Base-by-base conservation (phyloP, 163 green algal genomes). In the Botryococcus braunii region DNA sequence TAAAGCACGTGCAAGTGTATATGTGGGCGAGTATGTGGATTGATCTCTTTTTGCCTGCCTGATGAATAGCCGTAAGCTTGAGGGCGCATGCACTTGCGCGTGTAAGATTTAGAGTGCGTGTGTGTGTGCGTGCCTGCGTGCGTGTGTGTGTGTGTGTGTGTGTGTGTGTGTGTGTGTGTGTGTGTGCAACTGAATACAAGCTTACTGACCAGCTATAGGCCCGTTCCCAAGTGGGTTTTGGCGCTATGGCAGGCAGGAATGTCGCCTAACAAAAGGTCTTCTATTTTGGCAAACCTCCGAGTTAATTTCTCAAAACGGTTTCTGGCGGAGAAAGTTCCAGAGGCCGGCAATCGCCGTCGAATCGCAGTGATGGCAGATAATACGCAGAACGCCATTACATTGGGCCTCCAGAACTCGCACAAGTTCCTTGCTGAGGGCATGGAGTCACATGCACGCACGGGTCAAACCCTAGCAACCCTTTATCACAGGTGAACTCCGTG, bases 381-480 rank as follows among this genome's bases (percentile, higher is more conserved):
- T 5, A 63, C 56, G 23, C 29, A 35, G 29, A 35, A 63, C 4
- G 56, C 56, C 25, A 63, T 63, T 21, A 34, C 34, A 35, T 35
- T 63, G 56, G 56, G 56, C 9, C 25, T 63, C 23, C 40, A 34
- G 1, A 35, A 63, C 9, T n/a, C n/a, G n/a, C n/a, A n/a, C n/a
- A 63, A 63, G 27, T 63, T 63, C 31, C 56, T 63, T 34, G 56
- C 56, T 2, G 56, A 63, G 27, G 56, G 56, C 34, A 34, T 47
- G 56, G 34, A 34, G 6, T 34, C 40, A 21, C 40, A 29, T 13
- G 56, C 34, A 34, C 27, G 29, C 5, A 63, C 40, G 23, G 56
- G 56, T 0, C 56, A 63, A 3, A 35, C 41, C 56, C 56, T 63
- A 5, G 25, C 56, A 17, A 35, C 27, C 23, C 9, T 63, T 5